Evolutionary conservation across 1,284 basidiomycete genomes (phyloP).

Genomic region (Fomitiporia mediterranea): DNA sequence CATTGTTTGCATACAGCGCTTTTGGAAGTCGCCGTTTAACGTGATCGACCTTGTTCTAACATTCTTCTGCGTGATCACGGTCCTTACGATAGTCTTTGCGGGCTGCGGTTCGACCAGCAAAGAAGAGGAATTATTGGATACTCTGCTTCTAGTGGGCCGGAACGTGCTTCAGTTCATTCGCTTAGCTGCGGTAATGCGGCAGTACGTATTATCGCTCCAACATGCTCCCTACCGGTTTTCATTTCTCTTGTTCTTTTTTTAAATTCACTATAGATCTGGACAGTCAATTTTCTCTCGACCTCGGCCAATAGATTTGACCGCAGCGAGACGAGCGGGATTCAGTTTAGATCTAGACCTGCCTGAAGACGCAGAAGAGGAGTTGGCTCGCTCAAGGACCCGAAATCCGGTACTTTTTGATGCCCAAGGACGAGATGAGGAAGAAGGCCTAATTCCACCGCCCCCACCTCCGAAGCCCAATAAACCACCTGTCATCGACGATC

Average conservation of each 20-base stretch:
- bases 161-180: constrained; percentile 90
- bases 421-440: constrained; percentile 44
- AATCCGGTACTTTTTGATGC: constrained; percentile 47
- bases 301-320: constrained; percentile 85
- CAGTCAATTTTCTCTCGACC: constrained; percentile 91
- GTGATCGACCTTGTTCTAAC: constrained; percentile 84
- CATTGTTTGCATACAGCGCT: constrained; percentile 61
- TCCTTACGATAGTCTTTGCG: constrained; percentile 80
- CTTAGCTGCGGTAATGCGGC: constrained; percentile 84
- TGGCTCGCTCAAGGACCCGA: constrained; percentile 1
- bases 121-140: constrained; percentile 90
- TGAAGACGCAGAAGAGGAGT: constrained; percentile 52
- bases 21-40: constrained; percentile 91
- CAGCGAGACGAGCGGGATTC: constrained; percentile 65
- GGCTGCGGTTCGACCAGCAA: constrained; percentile 73
- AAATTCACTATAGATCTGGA: constrained; percentile 61
- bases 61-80: constrained; percentile 79
- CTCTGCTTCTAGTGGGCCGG: constrained; percentile 80
- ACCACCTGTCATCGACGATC: constrained; percentile 44
- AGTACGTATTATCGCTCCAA: constrained; percentile 47
- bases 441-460: constrained; percentile 29
- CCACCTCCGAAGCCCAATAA: constrained; percentile 53
- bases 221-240: not conserved
- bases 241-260: constrained; percentile 6
- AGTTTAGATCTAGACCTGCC: constrained; percentile 69